Evolutionary conservation across 345 rosid genomes (phyloP).

Genomic region (Citrus mangshanensis): DNA sequence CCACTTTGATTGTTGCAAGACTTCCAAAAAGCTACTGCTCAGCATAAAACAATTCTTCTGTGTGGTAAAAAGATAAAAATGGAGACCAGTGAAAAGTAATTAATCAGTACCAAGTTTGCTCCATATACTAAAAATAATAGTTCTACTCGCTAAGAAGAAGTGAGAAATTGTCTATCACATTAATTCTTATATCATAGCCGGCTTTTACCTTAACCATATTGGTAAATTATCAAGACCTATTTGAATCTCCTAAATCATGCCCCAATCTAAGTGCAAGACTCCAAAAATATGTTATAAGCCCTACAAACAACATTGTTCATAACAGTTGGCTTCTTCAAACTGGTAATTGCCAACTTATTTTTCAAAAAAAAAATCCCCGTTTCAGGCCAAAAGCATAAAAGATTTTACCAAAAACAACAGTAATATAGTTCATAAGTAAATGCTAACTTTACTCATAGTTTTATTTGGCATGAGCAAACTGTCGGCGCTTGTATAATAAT

Average conservation of each 20-base stretch:
- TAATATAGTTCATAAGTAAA: background rate
- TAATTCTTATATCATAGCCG: background rate
- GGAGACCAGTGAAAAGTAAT: background rate
- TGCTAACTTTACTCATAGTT: background rate
- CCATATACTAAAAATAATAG: background rate
- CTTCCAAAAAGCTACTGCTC: slow-evolving; percentile 12
- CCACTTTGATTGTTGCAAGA: slow-evolving; percentile 12
- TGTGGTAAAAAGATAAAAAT: background rate
- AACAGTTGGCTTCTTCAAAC: background rate
- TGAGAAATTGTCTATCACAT: background rate
- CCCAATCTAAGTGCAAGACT: background rate
- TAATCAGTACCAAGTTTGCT: background rate
- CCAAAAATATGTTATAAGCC: background rate
- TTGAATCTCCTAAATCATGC: background rate
- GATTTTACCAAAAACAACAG: background rate
- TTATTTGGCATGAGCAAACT: background rate
- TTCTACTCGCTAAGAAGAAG: background rate
- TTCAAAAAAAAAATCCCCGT: too few species aligned
- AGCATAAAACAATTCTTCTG: slow-evolving; percentile 22
- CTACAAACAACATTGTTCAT: background rate
- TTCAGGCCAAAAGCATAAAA: background rate
- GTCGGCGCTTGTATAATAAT: background rate
- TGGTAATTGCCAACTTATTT: background rate
- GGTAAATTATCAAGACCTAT: slow-evolving; percentile 3
- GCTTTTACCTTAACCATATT: background rate